Percentiles rank a stretch among this genome's conserved stretches.
These are phyloP conservation scores for Aspergillus ibericus DNA, from an alignment of 2,329 filamentous ascomycete species.

Conservation along the genomic window DNA sequence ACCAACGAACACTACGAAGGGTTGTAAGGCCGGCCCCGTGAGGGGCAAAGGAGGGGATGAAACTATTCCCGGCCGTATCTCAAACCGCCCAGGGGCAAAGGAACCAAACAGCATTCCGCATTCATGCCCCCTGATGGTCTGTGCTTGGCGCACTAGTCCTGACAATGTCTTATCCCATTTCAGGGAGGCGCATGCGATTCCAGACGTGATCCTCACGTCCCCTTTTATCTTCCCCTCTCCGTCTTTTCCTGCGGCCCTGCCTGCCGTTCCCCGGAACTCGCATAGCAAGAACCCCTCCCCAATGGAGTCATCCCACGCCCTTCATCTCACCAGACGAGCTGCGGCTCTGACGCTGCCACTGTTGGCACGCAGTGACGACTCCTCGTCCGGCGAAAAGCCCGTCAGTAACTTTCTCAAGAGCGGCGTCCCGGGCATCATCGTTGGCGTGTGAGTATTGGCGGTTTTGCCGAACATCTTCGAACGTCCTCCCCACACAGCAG, in stretches of 20 bases:
- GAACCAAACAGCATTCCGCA: not conserved
- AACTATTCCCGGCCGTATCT: not conserved
- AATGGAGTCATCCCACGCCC: not conserved
- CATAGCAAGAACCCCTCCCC: not conserved
- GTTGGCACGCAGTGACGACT: not conserved
- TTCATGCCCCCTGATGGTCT: not conserved
- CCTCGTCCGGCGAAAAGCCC: constrained; percentile 15
- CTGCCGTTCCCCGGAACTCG: not conserved
- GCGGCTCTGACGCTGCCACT: not conserved
- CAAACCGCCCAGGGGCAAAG: not conserved
- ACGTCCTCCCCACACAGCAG: not conserved
- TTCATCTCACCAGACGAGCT: not conserved
- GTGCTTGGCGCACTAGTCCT: not conserved
- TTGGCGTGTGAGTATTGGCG: constrained; percentile 13
- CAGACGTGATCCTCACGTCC: not conserved
- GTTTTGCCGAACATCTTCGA: not conserved
- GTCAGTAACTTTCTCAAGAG: constrained; percentile 19
- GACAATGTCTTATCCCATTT: not conserved
- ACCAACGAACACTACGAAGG: not conserved
- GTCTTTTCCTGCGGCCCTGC: not conserved
- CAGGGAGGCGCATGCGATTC: not conserved
- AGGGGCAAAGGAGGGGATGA: not conserved
- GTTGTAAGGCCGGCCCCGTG: not conserved
- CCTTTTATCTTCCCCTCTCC: not conserved
- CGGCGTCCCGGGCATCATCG: constrained; percentile 18